Evolutionary conservation across 176 grass and related monocot species (phyloP).

Genomic region (Triticum dicoccoides): DNA sequence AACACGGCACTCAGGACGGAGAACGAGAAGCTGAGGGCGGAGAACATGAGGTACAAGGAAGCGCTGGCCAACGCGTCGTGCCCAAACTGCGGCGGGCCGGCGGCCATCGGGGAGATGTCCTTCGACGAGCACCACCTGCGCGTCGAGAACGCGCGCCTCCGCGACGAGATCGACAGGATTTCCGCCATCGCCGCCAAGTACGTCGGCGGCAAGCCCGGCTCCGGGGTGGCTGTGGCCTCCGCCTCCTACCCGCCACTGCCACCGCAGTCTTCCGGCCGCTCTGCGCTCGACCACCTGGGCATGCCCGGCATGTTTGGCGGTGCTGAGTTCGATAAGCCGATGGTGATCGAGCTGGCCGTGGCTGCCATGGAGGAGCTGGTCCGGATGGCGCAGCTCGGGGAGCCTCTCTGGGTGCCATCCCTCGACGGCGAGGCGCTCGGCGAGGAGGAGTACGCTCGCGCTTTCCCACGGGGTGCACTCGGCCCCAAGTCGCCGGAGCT

Average conservation of each 20-base stretch:
- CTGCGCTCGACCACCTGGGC: conserved; percentile 48
- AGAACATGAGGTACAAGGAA: conserved; percentile 83
- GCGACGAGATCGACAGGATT: conserved; percentile 83
- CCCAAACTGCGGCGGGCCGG: conserved; percentile 84
- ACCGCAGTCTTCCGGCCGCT: conserved; percentile 23
- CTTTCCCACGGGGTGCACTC: conserved; percentile 56
- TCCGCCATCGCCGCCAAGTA: conserved; percentile 86
- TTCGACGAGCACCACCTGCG: conserved; percentile 86
- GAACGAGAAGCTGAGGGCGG: conserved; percentile 75
- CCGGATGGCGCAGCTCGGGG: conserved; percentile 61
- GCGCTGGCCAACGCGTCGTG: conserved; percentile 66
- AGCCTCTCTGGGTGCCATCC: conserved; percentile 60
- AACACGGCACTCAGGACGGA: conserved; percentile 63
- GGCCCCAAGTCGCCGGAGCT: conserved; percentile 59
- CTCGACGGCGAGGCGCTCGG: conserved; percentile 43
- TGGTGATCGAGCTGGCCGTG: conserved; percentile 87
- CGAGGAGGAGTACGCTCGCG: conserved; percentile 63
- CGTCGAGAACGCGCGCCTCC: conserved; percentile 78
- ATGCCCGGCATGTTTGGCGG: conserved; percentile 47
- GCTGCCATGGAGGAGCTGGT: conserved; percentile 90
- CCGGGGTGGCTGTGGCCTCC: conserved; percentile 2
- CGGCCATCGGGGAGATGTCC: conserved; percentile 83
- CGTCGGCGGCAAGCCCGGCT: conserved; percentile 51
- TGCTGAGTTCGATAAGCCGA: conserved; percentile 60
- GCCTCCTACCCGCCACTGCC: conserved; percentile 16